These are phyloP conservation scores for Astragalus membranaceus DNA, from an alignment of 306 rosid species.

Conservation along the genomic window DNA sequence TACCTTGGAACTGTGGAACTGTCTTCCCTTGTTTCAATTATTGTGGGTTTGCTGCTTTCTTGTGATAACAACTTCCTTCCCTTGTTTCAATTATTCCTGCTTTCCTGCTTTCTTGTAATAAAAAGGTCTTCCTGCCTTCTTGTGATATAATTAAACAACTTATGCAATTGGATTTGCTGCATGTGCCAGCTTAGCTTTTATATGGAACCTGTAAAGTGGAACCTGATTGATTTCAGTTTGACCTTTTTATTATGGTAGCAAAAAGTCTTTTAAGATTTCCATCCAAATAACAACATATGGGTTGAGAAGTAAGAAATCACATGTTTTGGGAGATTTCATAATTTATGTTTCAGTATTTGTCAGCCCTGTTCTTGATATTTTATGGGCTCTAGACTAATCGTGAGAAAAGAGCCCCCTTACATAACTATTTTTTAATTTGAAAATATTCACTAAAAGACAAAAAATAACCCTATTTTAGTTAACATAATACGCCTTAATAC, in stretches of 20 bases:
- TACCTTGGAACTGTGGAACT: slow-evolving; percentile 90
- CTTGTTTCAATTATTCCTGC: too few species aligned
- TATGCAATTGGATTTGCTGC: neutral
- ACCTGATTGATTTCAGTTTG: neutral
- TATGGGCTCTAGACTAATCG: too few species aligned
- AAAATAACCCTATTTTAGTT: too few species aligned
- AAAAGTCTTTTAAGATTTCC: neutral
- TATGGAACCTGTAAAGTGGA: neutral
- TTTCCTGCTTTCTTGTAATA: too few species aligned
- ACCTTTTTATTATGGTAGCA: neutral
- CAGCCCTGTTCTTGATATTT: too few species aligned
- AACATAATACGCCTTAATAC: too few species aligned
- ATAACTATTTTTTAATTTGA: too few species aligned
- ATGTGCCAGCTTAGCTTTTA: neutral
- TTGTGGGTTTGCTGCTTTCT: too few species aligned
- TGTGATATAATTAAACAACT: neutral
- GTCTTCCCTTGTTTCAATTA: slow-evolving; percentile 65
- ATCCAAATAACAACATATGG: neutral
- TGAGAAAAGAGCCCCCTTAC: too few species aligned
- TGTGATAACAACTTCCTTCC: too few species aligned
- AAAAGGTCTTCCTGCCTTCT: slow-evolving; percentile 22
- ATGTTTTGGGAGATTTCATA: neutral
- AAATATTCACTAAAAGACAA: too few species aligned
- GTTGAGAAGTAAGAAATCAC: neutral
- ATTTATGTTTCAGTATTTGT: neutral